Evolutionary conservation across 1,284 basidiomycete species (phyloP).

Genomic region (Fomes fomentarius): DNA sequence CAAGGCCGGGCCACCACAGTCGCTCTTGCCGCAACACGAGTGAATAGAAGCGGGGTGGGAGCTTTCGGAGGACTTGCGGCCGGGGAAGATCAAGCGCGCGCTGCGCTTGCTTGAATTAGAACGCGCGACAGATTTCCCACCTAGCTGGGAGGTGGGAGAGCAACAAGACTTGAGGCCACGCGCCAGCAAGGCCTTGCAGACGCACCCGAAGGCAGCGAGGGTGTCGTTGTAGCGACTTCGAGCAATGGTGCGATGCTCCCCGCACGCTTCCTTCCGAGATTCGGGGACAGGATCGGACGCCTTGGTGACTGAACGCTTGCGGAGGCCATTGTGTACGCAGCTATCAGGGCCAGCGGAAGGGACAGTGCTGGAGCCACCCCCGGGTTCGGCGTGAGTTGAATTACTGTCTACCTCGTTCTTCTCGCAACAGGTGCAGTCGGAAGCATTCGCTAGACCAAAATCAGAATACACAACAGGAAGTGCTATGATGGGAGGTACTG

Average conservation of each 20-base stretch:
- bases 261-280: constrained; percentile 31
- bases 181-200: constrained; percentile 34
- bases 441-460: neutral
- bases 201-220: constrained; percentile 34
- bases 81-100: constrained; percentile 10
- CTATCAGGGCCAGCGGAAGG: neutral
- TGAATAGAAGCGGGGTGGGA: constrained; percentile 18
- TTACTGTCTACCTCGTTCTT: neutral
- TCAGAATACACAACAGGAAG: neutral
- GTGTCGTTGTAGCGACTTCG: constrained; percentile 34
- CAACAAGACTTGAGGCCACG: constrained; percentile 35
- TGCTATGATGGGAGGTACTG: neutral
- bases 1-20: constrained; percentile 14
- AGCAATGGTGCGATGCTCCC: constrained; percentile 32
- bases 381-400: neutral
- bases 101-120: constrained; percentile 14
- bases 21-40: constrained; percentile 27
- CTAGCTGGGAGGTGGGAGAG: constrained; percentile 11
- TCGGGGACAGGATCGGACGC: neutral
- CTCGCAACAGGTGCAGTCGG: constrained; percentile 17
- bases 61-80: constrained; percentile 15
- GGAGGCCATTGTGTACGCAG: constrained; percentile 24
- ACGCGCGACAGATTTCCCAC: constrained; percentile 11
- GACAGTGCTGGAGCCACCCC: neutral
- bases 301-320: constrained; percentile 23